Percentiles rank a stretch among this genome's conserved stretches.
These are phyloP conservation scores for Pisolithus marmoratus DNA, from an alignment of 768 basidiomycete genomes.

Conservation along the genomic window DNA sequence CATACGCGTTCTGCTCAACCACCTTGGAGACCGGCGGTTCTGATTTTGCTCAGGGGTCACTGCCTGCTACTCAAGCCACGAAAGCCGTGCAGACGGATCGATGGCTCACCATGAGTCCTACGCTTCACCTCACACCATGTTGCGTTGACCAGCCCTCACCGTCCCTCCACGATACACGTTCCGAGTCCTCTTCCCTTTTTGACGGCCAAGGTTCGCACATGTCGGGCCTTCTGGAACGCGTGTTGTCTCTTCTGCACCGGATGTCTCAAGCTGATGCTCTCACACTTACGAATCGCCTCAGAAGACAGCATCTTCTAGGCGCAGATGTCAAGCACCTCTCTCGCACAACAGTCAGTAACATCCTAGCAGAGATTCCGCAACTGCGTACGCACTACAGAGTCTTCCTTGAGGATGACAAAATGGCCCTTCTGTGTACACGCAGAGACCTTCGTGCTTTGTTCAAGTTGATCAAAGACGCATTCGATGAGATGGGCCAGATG, in stretches of 20 bases:
- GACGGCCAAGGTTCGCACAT: slow-evolving; percentile 47
- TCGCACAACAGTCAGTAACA: slow-evolving; percentile 67
- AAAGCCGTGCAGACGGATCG: slow-evolving; percentile 67
- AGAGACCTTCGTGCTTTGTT: slow-evolving; percentile 80
- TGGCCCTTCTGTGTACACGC: slow-evolving; percentile 55
- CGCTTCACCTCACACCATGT: slow-evolving; percentile 31
- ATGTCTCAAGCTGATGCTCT: slow-evolving; percentile 75
- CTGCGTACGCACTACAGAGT: slow-evolving; percentile 72
- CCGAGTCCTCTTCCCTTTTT: slow-evolving; percentile 69
- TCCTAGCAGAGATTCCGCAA: slow-evolving; percentile 62
- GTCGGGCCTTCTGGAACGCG: slow-evolving; percentile 55
- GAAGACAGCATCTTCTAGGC: slow-evolving; percentile 81
- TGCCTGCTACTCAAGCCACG: slow-evolving; percentile 44
- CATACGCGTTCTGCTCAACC: slow-evolving; percentile 19
- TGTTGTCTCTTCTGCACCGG: slow-evolving; percentile 56
- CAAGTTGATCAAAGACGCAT: slow-evolving; percentile 79
- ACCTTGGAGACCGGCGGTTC: slow-evolving; percentile 44
- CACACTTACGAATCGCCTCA: slow-evolving; percentile 83
- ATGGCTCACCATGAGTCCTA: slow-evolving; percentile 24
- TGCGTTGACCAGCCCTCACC: slow-evolving; percentile 33
- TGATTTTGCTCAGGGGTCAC: slow-evolving; percentile 25
- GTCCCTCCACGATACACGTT: slow-evolving; percentile 54
- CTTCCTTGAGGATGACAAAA: slow-evolving; percentile 70
- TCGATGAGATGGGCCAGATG: slow-evolving; percentile 76
- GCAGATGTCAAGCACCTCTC: slow-evolving; percentile 87